A percentile compares a stretch with the other conserved stretches of the same genome.
Conservation (phyloP, 2,329 filamentous ascomycete species). For the Diaporthe citriasiana region DNA sequence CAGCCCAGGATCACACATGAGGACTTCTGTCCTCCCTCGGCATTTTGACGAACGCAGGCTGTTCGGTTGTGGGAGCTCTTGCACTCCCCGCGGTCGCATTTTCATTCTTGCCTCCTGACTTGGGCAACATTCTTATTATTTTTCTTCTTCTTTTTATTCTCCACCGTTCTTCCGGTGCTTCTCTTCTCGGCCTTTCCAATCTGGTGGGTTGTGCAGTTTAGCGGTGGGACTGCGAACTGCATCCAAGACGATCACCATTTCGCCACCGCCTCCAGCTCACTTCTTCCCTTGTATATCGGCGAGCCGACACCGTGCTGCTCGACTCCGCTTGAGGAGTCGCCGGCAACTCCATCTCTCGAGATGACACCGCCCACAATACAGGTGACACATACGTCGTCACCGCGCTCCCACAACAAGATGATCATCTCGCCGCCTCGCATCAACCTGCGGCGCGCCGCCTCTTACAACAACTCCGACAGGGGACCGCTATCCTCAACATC, state of each 20-base stretch:
- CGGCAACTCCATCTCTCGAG: neutral
- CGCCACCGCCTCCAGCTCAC: slow-evolving; percentile 15
- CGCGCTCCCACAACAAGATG: slow-evolving; percentile 64
- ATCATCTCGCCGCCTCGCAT: slow-evolving; percentile 68
- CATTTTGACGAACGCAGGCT: slow-evolving; percentile 7
- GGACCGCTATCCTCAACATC: slow-evolving; percentile 71
- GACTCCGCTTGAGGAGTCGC: slow-evolving; percentile 35
- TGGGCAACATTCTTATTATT: neutral
- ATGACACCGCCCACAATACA: slow-evolving; percentile 42
- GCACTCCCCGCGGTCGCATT: neutral
- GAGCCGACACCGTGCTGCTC: slow-evolving; percentile 13
- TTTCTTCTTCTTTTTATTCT: neutral
- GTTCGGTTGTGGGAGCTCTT: neutral
- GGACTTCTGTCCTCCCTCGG: neutral
- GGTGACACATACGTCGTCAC: slow-evolving; percentile 36
- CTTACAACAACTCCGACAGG: slow-evolving; percentile 68
- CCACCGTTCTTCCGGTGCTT: neutral
- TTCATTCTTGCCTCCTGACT: slow-evolving; percentile 3
- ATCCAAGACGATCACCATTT: slow-evolving; percentile 37
- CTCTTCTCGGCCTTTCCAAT: slow-evolving; percentile 6
- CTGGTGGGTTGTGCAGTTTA: slow-evolving; percentile 27
- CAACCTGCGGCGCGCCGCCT: slow-evolving; percentile 71
- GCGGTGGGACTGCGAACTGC: slow-evolving; percentile 37
- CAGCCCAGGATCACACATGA: neutral
- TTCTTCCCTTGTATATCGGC: slow-evolving; percentile 13